Conservation (phyloP, 768 basidiomycete species). For the Trametes sanguinea region DNA sequence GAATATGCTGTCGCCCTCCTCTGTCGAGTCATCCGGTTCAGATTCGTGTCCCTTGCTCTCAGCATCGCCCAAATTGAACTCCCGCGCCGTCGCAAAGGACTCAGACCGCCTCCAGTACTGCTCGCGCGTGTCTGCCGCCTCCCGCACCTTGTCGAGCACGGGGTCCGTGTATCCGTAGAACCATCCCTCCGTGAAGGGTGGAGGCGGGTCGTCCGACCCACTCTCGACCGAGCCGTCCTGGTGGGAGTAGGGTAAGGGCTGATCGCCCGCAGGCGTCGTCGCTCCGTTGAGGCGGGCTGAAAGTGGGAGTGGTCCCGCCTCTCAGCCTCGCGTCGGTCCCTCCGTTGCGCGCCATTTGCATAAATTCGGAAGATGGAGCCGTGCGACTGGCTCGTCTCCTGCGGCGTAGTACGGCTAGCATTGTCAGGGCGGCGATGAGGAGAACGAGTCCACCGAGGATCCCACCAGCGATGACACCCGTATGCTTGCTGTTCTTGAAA, state of each 20-base stretch:
- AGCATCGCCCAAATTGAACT: background rate
- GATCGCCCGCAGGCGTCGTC: background rate
- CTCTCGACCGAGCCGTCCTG: conserved; percentile 5
- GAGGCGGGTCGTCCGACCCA: conserved; percentile 16
- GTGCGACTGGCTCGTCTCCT: conserved; percentile 40
- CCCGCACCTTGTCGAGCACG: conserved; percentile 28
- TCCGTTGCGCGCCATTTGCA: conserved; percentile 13
- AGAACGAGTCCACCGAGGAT: conserved; percentile 51
- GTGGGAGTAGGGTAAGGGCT: background rate
- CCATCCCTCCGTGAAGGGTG: conserved; percentile 27
- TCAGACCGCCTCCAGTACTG: conserved; percentile 4
- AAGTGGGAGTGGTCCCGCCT: no score
- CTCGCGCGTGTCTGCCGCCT: conserved; percentile 20
- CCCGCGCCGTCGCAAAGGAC: background rate
- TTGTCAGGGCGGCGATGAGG: conserved; percentile 34
- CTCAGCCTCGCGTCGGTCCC: background rate
- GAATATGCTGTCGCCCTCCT: background rate
- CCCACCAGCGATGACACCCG: conserved; percentile 55
- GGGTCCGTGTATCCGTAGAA: conserved; percentile 23
- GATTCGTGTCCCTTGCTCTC: background rate
- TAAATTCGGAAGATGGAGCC: conserved; percentile 65
- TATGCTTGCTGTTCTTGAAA: background rate
- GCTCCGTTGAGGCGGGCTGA: background rate
- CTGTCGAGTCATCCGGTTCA: background rate
- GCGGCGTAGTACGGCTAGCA: conserved; percentile 42